phyloP scores from a whole-genome alignment of 2,329 filamentous ascomycete species.

The Emergomyces orientalis region DNA sequence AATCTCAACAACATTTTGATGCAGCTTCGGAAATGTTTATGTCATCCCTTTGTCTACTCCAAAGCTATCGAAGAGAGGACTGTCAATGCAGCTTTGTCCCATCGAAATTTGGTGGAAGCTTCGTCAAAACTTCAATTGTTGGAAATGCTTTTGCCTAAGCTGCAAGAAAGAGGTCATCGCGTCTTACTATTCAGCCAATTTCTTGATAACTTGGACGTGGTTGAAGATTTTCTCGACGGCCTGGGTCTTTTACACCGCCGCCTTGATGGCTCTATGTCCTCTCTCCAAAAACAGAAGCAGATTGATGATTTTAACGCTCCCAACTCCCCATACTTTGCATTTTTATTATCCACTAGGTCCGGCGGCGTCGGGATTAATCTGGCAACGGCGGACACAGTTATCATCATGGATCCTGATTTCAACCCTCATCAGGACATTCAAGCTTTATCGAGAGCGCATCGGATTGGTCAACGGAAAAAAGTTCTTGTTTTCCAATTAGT shows the following conservation, averaged over 20 bases:
- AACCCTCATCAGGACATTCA: slow-evolving; percentile 98
- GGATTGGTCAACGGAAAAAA: slow-evolving; percentile 92
- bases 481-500: slow-evolving; percentile 93
- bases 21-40: slow-evolving; percentile 88
- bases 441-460: slow-evolving; percentile 84
- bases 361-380: slow-evolving; percentile 97
- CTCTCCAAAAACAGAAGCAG: slow-evolving; percentile 81
- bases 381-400: slow-evolving; percentile 92
- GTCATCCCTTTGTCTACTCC: slow-evolving; percentile 93
- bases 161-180: slow-evolving; percentile 75
- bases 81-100: slow-evolving; percentile 51
- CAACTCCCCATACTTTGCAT: slow-evolving; percentile 73
- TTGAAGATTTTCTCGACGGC: slow-evolving; percentile 82
- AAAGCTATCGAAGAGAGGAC: slow-evolving; percentile 76
- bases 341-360: slow-evolving; percentile 85
- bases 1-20: slow-evolving; percentile 90
- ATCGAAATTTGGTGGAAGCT: slow-evolving; percentile 80
- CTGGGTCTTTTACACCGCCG: slow-evolving; percentile 65
- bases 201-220: slow-evolving; percentile 70
- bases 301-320: slow-evolving; percentile 92
- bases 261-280: slow-evolving; percentile 73
- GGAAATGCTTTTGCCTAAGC: slow-evolving; percentile 75
- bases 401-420: slow-evolving; percentile 94
- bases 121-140: slow-evolving; percentile 81
- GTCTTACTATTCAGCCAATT: slow-evolving; percentile 97